A percentile compares a stretch with the other conserved stretches of the same genome.
These are phyloP conservation scores for Metahyphopichia silvanorum DNA, from an alignment of 805 yeast species.

Conservation along the genomic window DNA sequence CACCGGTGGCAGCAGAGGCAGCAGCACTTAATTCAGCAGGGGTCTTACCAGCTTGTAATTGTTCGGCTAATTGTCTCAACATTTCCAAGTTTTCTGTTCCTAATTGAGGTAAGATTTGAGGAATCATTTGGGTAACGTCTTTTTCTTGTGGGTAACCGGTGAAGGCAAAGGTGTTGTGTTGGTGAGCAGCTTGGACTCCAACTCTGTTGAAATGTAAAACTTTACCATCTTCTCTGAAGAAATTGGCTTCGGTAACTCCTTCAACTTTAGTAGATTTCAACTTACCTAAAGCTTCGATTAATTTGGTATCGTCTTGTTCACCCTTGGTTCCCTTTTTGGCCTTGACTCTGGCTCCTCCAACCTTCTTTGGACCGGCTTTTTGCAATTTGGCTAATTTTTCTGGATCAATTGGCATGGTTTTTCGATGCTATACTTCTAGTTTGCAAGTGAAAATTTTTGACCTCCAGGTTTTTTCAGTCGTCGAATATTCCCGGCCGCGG, in stretches of 20 bases:
- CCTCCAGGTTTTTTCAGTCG: neutral
- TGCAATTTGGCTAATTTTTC: constrained; percentile 91
- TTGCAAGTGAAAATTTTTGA: neutral
- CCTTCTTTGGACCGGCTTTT: constrained; percentile 75
- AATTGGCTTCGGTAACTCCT: constrained; percentile 94
- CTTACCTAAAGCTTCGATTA: constrained; percentile 85
- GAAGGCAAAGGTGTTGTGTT: constrained; percentile 89
- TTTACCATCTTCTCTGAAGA: constrained; percentile 94
- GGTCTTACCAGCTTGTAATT: constrained; percentile 63
- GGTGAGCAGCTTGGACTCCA: constrained; percentile 90
- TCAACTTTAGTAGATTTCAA: constrained; percentile 85
- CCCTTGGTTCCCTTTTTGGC: constrained; percentile 70
- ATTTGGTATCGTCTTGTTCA: constrained; percentile 87
- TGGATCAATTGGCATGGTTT: constrained; percentile 82
- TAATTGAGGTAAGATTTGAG: constrained; percentile 91
- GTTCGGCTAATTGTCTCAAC: constrained; percentile 86
- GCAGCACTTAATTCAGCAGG: constrained; percentile 46
- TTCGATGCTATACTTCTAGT: constrained; percentile 3
- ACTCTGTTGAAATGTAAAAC: constrained; percentile 96
- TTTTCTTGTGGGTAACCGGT: constrained; percentile 94
- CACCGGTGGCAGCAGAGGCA: constrained; percentile 38
- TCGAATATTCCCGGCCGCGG: neutral
- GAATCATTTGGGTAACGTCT: constrained; percentile 86
- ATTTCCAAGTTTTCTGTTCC: constrained; percentile 93
- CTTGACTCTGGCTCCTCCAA: constrained; percentile 87